Percentiles rank a stretch among this genome's conserved stretches.
phyloP scores from a whole-genome alignment of 306 rosid species.

The Prunus dulcis region DNA sequence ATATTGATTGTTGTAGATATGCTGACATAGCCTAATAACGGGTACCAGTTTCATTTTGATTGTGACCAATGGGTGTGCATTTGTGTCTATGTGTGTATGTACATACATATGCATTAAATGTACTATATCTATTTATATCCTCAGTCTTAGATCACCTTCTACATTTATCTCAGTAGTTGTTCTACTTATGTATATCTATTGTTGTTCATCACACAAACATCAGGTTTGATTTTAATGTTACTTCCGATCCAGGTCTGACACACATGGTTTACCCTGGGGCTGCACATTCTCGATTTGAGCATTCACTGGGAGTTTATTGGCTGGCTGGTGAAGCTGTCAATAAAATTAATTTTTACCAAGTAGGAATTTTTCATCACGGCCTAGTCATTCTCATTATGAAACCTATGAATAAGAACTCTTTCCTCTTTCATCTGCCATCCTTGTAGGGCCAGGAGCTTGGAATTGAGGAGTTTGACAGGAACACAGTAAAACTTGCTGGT shows the following conservation, averaged over 20 bases:
- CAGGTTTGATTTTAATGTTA: slow-evolving; percentile 5
- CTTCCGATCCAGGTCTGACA: slow-evolving; percentile 58
- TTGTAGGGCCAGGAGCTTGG: slow-evolving; percentile 77
- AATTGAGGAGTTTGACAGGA: slow-evolving; percentile 68
- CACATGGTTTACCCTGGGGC: slow-evolving; percentile 91
- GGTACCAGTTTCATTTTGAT: neutral
- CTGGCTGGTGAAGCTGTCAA: slow-evolving; percentile 77
- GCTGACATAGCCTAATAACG: neutral
- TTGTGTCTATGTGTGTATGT: neutral
- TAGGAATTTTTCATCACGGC: slow-evolving; percentile 24
- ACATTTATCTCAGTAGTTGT: neutral
- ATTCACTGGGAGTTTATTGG: slow-evolving; percentile 94
- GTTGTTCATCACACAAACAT: slow-evolving; percentile 14
- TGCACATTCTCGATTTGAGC: slow-evolving; percentile 92
- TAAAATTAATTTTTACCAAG: slow-evolving; percentile 62
- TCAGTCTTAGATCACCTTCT: neutral
- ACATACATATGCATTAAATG: neutral
- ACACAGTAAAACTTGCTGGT: slow-evolving; percentile 93
- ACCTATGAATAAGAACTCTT: neutral
- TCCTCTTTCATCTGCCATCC: slow-evolving; percentile 22
- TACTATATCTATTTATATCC: neutral
- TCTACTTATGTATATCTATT: neutral
- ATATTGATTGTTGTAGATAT: neutral
- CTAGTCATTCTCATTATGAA: slow-evolving; percentile 10
- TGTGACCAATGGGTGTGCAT: neutral